Conservation (phyloP, 176 grass and related monocot genomes). For the Pontederia paniculata region DNA sequence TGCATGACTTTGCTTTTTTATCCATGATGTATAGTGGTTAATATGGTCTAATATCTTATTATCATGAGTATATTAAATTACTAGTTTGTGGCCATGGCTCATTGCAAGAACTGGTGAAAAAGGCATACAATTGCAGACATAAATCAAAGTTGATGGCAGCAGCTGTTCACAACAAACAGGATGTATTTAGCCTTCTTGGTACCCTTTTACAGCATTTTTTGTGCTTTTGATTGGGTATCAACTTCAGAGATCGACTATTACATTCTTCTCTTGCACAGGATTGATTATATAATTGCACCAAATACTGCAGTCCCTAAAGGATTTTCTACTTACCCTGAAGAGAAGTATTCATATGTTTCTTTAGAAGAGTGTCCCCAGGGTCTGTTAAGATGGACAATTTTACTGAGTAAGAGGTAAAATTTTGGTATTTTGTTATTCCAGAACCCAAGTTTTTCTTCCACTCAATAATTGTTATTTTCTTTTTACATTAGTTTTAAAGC, state of each 20-base stretch:
- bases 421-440: background rate
- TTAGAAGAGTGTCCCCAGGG: background rate
- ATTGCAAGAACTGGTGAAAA: background rate
- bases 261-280: background rate
- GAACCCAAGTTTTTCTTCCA: background rate
- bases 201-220: too few species aligned
- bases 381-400: background rate
- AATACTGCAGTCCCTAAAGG: background rate
- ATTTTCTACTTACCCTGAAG: background rate
- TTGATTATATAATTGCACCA: constrained; percentile 5
- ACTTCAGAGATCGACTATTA: too few species aligned
- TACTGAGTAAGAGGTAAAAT: background rate
- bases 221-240: too few species aligned
- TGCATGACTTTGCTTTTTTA: too few species aligned
- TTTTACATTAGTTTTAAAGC: too few species aligned
- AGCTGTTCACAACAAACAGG: background rate
- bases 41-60: too few species aligned
- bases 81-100: too few species aligned
- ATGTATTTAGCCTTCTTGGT: constrained; percentile 3
- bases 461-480: too few species aligned
- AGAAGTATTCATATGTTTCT: constrained; percentile 3
- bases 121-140: constrained; percentile 1
- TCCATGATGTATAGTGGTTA: too few species aligned
- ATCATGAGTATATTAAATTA: too few species aligned
- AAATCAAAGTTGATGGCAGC: background rate